Percentiles rank a stretch among this genome's conserved stretches.
Conservation (phyloP, 345 rosid genomes). For the Mercurialis annua region DNA sequence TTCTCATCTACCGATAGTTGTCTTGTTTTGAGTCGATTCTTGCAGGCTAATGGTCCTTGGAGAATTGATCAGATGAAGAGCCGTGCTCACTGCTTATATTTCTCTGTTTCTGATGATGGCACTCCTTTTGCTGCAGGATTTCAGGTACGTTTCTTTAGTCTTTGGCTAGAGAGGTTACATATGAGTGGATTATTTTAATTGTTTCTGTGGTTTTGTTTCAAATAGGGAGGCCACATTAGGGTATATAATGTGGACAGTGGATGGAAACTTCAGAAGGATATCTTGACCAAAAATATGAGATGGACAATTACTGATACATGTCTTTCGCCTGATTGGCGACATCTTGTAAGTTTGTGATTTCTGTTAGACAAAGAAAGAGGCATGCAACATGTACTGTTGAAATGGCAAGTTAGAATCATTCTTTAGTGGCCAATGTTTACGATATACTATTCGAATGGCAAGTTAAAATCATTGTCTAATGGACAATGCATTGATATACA, state of each 20-base stretch:
- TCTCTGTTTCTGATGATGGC: constrained; percentile 69
- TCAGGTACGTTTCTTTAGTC: constrained; percentile 38
- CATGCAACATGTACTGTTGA: too few relatives aligned
- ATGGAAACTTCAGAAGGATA: constrained; percentile 58
- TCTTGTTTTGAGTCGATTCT: constrained; percentile 52
- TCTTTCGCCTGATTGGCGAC: constrained; percentile 60
- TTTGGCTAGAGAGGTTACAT: not conserved
- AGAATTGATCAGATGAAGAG: constrained; percentile 35
- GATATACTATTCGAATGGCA: too few relatives aligned
- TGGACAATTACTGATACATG: constrained; percentile 70
- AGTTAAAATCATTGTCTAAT: too few relatives aligned
- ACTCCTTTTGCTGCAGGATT: constrained; percentile 55
- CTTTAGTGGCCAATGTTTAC: too few relatives aligned
- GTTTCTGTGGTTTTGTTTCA: constrained; percentile 8
- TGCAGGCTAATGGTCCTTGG: constrained; percentile 54
- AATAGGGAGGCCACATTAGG: constrained; percentile 52
- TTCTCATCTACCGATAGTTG: constrained; percentile 57
- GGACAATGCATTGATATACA: not conserved
- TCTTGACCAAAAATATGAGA: constrained; percentile 44
- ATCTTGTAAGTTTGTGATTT: constrained; percentile 40
- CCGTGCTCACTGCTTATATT: constrained; percentile 49
- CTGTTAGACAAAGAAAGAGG: too few relatives aligned
- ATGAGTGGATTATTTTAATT: not conserved
- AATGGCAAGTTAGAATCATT: not conserved
- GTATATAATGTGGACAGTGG: constrained; percentile 57